Conservation (phyloP, 1,284 basidiomycete species). For the Cerrena zonata region DNA sequence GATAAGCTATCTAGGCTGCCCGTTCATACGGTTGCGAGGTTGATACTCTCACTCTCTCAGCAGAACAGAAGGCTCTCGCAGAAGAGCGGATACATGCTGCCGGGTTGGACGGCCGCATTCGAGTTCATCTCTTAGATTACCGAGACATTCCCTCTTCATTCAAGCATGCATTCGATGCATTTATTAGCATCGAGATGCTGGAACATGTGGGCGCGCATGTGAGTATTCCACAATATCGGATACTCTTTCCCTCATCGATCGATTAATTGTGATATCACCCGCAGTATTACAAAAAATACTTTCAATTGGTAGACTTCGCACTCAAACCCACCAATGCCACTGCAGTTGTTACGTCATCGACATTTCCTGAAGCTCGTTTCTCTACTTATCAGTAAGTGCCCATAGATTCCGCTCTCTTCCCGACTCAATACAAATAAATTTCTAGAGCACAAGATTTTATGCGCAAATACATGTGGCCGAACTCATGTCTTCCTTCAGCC, state of each 20-base stretch:
- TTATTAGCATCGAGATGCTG: constrained; percentile 88
- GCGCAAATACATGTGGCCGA: constrained; percentile 89
- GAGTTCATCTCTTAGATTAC: constrained; percentile 85
- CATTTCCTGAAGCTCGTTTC: constrained; percentile 77
- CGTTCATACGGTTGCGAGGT: constrained; percentile 71
- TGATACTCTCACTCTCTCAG: constrained; percentile 81
- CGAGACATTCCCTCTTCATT: constrained; percentile 72
- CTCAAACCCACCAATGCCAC: constrained; percentile 68
- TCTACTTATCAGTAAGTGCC: constrained; percentile 57
- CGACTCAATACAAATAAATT: constrained; percentile 4
- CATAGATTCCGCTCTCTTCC: constrained; percentile 7
- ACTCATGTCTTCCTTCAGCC: constrained; percentile 80
- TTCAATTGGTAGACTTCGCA: constrained; percentile 75
- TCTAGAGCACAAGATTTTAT: constrained; percentile 80
- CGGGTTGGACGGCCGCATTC: constrained; percentile 66
- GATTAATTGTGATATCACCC: neutral
- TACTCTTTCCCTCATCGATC: neutral
- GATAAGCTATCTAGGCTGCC: constrained; percentile 45
- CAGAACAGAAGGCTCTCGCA: constrained; percentile 81
- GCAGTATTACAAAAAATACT: constrained; percentile 66
- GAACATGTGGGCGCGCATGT: constrained; percentile 74
- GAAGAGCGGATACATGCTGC: constrained; percentile 74
- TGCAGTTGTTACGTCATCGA: constrained; percentile 74
- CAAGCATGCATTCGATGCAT: constrained; percentile 78
- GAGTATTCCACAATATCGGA: constrained; percentile 5